phyloP scores from a whole-genome alignment of 2,329 filamentous ascomycete species.

The Pseudocercospora pini-densiflorae region DNA sequence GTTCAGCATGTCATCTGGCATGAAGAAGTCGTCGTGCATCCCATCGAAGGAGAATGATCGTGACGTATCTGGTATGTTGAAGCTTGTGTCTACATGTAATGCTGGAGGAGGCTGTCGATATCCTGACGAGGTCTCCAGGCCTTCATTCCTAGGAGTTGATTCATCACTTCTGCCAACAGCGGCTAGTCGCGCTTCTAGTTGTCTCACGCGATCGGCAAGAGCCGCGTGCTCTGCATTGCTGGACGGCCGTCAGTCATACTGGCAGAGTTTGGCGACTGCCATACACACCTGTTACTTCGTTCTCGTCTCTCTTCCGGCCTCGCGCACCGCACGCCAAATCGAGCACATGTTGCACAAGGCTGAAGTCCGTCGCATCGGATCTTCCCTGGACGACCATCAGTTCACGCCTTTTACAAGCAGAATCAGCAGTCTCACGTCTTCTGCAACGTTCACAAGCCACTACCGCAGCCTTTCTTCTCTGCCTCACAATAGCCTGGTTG shows the following conservation, averaged over 20 bases:
- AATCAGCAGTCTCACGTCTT: too few species aligned
- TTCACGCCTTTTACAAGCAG: conserved; percentile 21
- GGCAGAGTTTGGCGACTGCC: not conserved
- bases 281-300: conserved; percentile 20
- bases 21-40: conserved; percentile 11
- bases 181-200: conserved; percentile 22
- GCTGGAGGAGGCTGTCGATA: conserved; percentile 14
- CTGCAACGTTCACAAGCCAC: not conserved
- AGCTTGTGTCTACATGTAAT: conserved; percentile 26
- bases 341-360: conserved; percentile 25
- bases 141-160: not conserved
- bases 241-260: not conserved
- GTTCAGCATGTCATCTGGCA: conserved; percentile 18
- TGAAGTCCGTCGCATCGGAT: conserved; percentile 23
- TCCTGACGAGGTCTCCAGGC: not conserved
- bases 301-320: conserved; percentile 23
- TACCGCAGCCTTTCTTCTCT: conserved; percentile 19
- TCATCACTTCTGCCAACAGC: conserved; percentile 18
- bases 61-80: conserved; percentile 6
- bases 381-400: conserved; percentile 12
- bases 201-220: conserved; percentile 24
- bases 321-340: conserved; percentile 23
- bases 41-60: conserved; percentile 14
- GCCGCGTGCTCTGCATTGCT: conserved; percentile 23
- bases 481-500: conserved; percentile 19